Base-by-base conservation (phyloP, 176 grass and related monocot genomes). In the Saccharum spontaneum region DNA sequence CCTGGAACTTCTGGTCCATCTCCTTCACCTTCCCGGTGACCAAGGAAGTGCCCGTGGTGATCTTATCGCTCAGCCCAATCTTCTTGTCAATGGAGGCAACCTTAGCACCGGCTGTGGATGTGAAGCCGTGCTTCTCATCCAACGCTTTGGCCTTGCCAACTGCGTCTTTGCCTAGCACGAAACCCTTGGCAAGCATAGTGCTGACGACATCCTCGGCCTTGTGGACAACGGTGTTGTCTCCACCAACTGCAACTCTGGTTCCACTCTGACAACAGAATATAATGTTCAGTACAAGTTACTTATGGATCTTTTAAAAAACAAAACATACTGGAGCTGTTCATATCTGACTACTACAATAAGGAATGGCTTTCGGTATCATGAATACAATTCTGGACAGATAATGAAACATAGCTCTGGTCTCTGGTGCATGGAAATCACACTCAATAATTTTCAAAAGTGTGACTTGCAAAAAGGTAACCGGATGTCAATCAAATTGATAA, bases 161-260 rank as follows among this genome's bases (percentile, higher is more conserved):
- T 0, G 95, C 65, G 2, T 94, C 95, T 79, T 97, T 94, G 59
- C 95, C 92, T n/a, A 97, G 79, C 69, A 80, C 71, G 36, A 97
- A 94, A 86, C 95, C 95, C 86, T 92, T 97, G 6, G 95, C 92
- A 69, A 94, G 95, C 95, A 97, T 94, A 28, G 85, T 89, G 66
- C 87, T 92, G 14, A 94, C 90, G 4, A 97, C 92, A 89, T 97
- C 95, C 80, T 97, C 95, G 38, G 95, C 95, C 82, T 97, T 97
- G 66, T 97, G 82, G 60, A 94, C 88, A 57, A 81, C 90, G 24
- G 68, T 82, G 67, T 78, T 85, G 67, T 91, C 85, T 65, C 76
- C 85, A 69, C 78, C 75, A 3, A 67, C 90, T 54, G 86, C 38
- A 44, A 85, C 74, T 80, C 85, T 84, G 7, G 70, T 80, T 83